phyloP scores from a whole-genome alignment of 352 stramenopile species.

The Globisporangium parvum region DNA sequence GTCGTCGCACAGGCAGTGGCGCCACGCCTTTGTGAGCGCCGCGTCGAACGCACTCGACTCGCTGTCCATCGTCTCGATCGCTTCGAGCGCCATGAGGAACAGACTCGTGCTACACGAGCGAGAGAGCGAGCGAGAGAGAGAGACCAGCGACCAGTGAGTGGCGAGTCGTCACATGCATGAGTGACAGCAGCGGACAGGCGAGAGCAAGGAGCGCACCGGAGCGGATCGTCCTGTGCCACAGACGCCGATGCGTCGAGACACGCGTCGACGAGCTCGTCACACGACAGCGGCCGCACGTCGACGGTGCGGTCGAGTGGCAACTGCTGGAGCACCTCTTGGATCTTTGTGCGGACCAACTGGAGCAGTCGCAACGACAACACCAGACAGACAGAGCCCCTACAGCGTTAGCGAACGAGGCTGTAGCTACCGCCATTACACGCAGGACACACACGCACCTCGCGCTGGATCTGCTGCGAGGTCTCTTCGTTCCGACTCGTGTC shows the following conservation, averaged over 20 bases:
- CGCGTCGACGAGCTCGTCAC: conserved; percentile 37
- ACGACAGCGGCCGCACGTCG: conserved; percentile 28
- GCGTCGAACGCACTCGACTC: conserved; percentile 41
- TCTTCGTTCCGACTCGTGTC: conserved; percentile 26
- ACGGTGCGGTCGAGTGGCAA: conserved; percentile 37
- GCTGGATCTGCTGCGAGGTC: conserved; percentile 46
- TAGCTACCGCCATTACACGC: background rate
- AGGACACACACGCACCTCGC: conserved; percentile 33
- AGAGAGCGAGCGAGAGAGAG: background rate
- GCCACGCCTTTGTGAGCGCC: conserved; percentile 43
- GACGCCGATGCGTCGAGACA: conserved; percentile 45
- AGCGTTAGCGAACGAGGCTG: background rate
- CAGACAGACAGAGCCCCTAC: background rate
- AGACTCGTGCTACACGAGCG: conserved; percentile 39
- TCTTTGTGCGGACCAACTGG: conserved; percentile 23
- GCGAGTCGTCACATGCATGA: too few species aligned
- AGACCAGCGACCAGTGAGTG: background rate
- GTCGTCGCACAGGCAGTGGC: conserved; percentile 48
- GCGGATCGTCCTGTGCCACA: conserved; percentile 35
- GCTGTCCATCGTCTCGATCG: conserved; percentile 44
- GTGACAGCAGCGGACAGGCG: background rate
- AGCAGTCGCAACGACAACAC: conserved; percentile 21
- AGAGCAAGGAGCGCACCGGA: conserved; percentile 27
- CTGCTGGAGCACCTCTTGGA: conserved; percentile 62
- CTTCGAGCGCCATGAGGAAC: conserved; percentile 66